phyloP scores from a whole-genome alignment of 1,139 yeast species.

The Scheffersomyces lignicola region DNA sequence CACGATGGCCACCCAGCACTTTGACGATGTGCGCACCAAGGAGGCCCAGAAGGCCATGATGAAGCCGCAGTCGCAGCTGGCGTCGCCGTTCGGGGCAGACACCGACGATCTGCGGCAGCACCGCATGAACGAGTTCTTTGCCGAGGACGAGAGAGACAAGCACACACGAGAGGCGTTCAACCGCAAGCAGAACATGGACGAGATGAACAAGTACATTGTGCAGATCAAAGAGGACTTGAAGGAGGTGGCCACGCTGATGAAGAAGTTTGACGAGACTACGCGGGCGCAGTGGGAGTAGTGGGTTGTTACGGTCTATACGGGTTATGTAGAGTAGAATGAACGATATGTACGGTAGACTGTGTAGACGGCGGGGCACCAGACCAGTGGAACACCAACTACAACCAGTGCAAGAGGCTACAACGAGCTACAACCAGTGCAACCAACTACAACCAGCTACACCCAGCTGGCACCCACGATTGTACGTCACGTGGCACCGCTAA shows the following conservation, averaged over 20 bases:
- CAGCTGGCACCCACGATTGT: no score
- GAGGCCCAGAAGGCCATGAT: slow-evolving; percentile 27
- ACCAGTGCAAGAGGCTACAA: no score
- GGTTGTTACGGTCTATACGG: background rate
- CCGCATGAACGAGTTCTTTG: slow-evolving; percentile 23
- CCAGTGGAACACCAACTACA: no score
- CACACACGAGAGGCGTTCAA: slow-evolving; percentile 14
- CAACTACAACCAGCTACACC: no score
- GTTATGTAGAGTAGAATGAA: background rate
- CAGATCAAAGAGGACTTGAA: slow-evolving; percentile 35
- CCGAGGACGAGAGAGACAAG: slow-evolving; percentile 13
- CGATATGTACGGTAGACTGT: background rate
- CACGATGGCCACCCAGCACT: slow-evolving; percentile 49
- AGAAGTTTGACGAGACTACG: slow-evolving; percentile 40
- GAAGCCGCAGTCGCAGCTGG: slow-evolving; percentile 6
- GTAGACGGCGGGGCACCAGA: no score
- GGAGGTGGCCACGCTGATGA: slow-evolving; percentile 41
- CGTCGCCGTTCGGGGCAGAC: slow-evolving; percentile 11
- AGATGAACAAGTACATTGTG: slow-evolving; percentile 35
- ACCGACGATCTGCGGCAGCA: slow-evolving; percentile 12
- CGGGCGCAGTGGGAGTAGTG: slow-evolving; percentile 33
- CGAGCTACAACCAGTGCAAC: no score
- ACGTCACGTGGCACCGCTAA: no score
- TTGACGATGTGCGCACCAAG: slow-evolving; percentile 14
- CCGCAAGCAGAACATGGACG: slow-evolving; percentile 39